Conservation (phyloP, 1,284 basidiomycete genomes). For the Coriolopsis trogii region DNA sequence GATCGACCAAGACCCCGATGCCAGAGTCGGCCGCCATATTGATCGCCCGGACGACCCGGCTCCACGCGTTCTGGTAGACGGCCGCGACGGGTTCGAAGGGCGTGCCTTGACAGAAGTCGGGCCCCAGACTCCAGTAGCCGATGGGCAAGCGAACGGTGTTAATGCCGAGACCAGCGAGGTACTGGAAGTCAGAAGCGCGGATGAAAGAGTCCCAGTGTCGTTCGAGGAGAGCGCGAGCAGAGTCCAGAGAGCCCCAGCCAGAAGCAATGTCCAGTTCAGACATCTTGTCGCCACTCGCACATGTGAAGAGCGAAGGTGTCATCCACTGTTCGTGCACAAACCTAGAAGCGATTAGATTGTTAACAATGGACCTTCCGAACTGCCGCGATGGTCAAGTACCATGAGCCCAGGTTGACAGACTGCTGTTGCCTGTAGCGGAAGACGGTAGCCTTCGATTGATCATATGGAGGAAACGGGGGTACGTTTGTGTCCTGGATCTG, state of each 20-base stretch:
- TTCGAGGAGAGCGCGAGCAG: slow-evolving; percentile 63
- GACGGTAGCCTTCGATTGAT: slow-evolving; percentile 48
- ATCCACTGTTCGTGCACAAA: slow-evolving; percentile 84
- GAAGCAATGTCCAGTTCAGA: slow-evolving; percentile 62
- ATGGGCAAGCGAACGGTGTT: slow-evolving; percentile 76
- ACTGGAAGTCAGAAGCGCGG: slow-evolving; percentile 63
- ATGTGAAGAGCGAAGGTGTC: slow-evolving; percentile 69
- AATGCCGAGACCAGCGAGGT: slow-evolving; percentile 64
- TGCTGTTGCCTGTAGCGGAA: slow-evolving; percentile 69
- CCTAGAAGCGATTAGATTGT: slow-evolving; percentile 43
- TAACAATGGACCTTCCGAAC: no score
- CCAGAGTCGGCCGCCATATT: slow-evolving; percentile 66
- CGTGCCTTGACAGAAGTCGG: slow-evolving; percentile 51
- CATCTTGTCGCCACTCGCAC: slow-evolving; percentile 54
- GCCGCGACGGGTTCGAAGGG: slow-evolving; percentile 58
- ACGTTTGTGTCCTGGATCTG: slow-evolving; percentile 36
- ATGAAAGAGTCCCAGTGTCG: slow-evolving; percentile 83
- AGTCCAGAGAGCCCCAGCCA: slow-evolving; percentile 49
- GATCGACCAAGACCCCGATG: slow-evolving; percentile 76
- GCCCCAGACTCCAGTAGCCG: slow-evolving; percentile 67
- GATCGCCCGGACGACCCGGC: slow-evolving; percentile 61
- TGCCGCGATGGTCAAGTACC: slow-evolving; percentile 42
- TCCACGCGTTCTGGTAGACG: slow-evolving; percentile 71
- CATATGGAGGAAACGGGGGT: slow-evolving; percentile 51
- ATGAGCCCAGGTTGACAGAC: slow-evolving; percentile 69